phyloP scores from a whole-genome alignment of 441 rosid species.

The Jatropha multifida region DNA sequence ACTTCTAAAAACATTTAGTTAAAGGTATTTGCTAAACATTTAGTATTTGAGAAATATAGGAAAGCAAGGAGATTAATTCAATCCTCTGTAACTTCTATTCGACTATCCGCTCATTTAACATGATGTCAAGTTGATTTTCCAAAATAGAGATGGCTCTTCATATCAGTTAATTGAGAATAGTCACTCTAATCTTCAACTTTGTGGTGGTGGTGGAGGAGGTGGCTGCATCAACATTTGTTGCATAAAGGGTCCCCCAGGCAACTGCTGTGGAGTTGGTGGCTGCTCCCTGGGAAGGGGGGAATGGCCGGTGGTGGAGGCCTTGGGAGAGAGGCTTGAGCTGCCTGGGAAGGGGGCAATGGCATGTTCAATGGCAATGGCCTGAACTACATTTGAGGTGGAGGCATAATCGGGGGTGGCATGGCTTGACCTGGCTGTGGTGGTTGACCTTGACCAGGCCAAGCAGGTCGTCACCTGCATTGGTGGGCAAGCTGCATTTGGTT shows the following conservation, averaged over 20 bases:
- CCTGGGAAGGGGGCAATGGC: constrained; percentile 70
- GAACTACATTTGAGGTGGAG: constrained; percentile 65
- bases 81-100: neutral
- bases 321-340: constrained; percentile 25
- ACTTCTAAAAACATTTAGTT: no score
- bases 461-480: constrained; percentile 48
- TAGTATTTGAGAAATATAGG: no score
- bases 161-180: neutral
- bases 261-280: constrained; percentile 63
- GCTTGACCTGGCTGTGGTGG: constrained; percentile 58
- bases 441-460: constrained; percentile 71
- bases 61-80: neutral
- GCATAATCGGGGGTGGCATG: constrained; percentile 40
- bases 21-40: no score
- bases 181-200: constrained; percentile 20
- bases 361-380: constrained; percentile 59
- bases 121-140: neutral
- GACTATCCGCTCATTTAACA: neutral
- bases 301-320: constrained; percentile 65
- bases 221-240: constrained; percentile 65
- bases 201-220: constrained; percentile 51
- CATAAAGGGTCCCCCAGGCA: constrained; percentile 55
- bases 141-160: neutral
- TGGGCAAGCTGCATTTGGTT: constrained; percentile 40
- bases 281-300: no score